Evolutionary conservation across 2,329 filamentous ascomycete species (phyloP), one percentile per base, ranked within the genome.

Genomic region (Thelonectria blattea): DNA sequence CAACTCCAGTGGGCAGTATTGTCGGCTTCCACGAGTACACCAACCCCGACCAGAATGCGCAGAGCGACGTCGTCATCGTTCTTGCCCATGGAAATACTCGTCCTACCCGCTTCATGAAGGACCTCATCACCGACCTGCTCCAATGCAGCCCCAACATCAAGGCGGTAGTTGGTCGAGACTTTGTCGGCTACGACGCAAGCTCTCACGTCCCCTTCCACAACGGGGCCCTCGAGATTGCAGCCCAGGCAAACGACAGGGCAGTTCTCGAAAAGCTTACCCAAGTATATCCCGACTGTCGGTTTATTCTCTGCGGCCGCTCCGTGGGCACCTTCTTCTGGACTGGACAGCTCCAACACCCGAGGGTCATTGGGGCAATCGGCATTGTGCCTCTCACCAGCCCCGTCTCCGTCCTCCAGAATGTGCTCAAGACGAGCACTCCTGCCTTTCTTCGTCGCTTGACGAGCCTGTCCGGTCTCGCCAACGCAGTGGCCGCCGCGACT

Each of bases 281-380:
- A 3, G 49, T 37, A 5, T 53, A 53, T 17, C 56, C 56, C 5
- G 37, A 53, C 10, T 39, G 32, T 10, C 34, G 47, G 5, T 42
- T 58, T 7, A 52, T 58, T 14, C 50, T 58, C 6, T 58, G 56
- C 34, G 56, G 56, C 14, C 56, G 56, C 9, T 58, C 56, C 4
- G 52, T 58, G 2, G 56, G 56, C 9, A 58, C 56, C 20, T 58
- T 58, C 6, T 42, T 58, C 18, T 58, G 56, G 56, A 39, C 56
- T 1, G 18, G 37, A 10, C 56, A 58, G 0, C 17, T 58, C 2
- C 43, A 58, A 14, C 56, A 53, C 15, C 34, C 20, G 3, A 49
- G 20, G 7, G 56, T 58, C 12, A 14, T 43, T 3, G 56, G 56
- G 7, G 56, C 56, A 0, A 58, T 58, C n/a, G 56, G 56, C 17